Conservation (phyloP, 208 protist genomes). For the Strigomonas culicis region DNA sequence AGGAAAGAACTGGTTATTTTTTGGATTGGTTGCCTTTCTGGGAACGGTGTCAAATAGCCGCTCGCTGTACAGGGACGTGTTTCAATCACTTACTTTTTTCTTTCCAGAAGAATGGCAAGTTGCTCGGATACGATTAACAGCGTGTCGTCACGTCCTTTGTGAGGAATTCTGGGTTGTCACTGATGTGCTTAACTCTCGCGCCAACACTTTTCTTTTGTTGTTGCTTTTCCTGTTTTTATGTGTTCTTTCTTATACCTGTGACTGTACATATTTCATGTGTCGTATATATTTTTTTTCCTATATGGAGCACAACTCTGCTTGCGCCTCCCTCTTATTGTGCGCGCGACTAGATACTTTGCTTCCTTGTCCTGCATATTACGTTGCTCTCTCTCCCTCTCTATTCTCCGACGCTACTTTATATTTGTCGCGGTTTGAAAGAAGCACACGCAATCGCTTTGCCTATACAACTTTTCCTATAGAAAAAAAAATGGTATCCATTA, state of each 20-base stretch:
- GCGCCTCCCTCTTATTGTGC: no score
- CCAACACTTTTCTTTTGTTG: not conserved
- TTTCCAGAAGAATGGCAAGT: no score
- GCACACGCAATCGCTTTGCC: not conserved
- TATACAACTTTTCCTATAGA: not conserved
- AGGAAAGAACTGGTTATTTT: no score
- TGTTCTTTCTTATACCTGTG: not conserved
- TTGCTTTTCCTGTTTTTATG: not conserved
- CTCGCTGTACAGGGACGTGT: no score
- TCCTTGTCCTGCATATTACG: not conserved
- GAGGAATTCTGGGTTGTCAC: no score
- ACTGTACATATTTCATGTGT: constrained; percentile 6
- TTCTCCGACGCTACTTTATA: not conserved
- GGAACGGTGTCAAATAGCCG: no score
- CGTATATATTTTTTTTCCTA: constrained; percentile 7
- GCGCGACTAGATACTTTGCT: not conserved
- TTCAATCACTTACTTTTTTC: no score
- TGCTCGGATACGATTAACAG: no score
- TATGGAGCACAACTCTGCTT: not conserved
- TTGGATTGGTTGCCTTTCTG: no score
- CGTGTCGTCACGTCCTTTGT: no score
- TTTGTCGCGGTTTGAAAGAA: not conserved
- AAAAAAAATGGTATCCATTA: constrained; percentile 56
- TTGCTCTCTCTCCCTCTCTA: not conserved
- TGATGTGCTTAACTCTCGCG: not conserved